phyloP scores from a whole-genome alignment of 2,329 filamentous ascomycete genomes.

The Colletotrichum scovillei region DNA sequence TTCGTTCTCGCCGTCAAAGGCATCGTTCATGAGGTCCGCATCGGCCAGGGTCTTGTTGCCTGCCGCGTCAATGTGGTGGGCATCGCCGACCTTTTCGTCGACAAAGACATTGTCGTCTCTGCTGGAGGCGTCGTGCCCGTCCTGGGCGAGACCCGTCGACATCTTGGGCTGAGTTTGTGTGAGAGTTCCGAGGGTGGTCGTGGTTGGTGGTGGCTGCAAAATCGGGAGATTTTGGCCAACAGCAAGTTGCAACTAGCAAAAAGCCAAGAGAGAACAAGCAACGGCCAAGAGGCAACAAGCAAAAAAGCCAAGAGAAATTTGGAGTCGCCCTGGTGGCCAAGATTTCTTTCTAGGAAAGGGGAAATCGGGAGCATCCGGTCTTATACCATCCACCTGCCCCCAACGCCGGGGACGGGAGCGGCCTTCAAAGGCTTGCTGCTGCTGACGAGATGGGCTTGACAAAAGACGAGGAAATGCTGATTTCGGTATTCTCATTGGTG shows the following conservation, averaged over 20 bases:
- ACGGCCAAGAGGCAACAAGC: neutral
- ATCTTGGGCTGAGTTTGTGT: conserved; percentile 9
- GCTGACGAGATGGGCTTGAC: neutral
- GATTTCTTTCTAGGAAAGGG: neutral
- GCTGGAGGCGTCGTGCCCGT: conserved; percentile 9
- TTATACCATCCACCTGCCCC: neutral
- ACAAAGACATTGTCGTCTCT: neutral
- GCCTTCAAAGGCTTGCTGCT: neutral
- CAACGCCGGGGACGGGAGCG: neutral
- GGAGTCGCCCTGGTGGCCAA: neutral
- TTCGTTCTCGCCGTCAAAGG: conserved; percentile 53
- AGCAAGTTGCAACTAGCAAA: too few relatives aligned
- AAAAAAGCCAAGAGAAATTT: neutral
- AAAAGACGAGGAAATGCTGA: neutral
- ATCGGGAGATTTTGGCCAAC: too few relatives aligned
- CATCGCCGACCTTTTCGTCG: conserved; percentile 32
- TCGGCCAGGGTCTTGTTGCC: conserved; percentile 49
- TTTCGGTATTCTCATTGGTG: neutral
- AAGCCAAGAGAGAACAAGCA: neutral
- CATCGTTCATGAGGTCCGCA: conserved; percentile 51
- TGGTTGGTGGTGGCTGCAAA: too few relatives aligned
- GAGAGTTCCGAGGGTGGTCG: neutral
- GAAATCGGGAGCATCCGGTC: neutral
- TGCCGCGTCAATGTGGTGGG: conserved; percentile 41
- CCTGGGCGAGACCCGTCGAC: conserved; percentile 29